Evolutionary conservation across 768 basidiomycete genomes (phyloP).

Genomic region (Tylopilus sp.): DNA sequence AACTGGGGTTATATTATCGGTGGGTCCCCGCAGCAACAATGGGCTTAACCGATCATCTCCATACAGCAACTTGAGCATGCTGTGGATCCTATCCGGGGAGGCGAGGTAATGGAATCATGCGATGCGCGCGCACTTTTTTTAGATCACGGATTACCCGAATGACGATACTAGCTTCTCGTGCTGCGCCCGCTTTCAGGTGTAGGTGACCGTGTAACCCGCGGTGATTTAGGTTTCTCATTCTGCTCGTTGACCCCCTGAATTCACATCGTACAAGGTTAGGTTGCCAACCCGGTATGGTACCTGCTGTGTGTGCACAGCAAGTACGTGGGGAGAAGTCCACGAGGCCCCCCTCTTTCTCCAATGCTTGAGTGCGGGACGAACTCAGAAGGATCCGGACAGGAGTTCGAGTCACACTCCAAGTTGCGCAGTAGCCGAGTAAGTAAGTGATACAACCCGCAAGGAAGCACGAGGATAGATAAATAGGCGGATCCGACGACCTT

Average conservation of each 20-base stretch:
- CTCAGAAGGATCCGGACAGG: neutral
- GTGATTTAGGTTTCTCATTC: neutral
- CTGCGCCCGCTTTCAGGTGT: too few species aligned
- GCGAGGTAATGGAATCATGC: neutral
- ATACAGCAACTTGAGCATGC: neutral
- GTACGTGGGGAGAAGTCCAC: neutral
- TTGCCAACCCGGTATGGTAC: constrained; percentile 2
- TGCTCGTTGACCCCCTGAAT: neutral
- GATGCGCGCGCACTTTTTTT: neutral
- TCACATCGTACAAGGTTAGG: neutral
- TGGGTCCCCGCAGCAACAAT: neutral
- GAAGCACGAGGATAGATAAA: constrained; percentile 4
- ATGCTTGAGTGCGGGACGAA: neutral
- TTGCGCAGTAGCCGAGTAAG: neutral
- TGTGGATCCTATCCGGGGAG: neutral
- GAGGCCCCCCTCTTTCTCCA: neutral
- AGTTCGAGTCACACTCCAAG: neutral
- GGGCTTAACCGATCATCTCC: neutral
- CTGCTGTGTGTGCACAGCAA: constrained; percentile 8
- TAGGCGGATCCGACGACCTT: neutral
- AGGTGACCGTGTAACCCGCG: neutral
- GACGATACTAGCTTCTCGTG: too few species aligned
- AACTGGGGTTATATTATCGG: too few species aligned
- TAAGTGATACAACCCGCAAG: neutral
- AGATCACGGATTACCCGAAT: neutral